Evolutionary conservation across 441 rosid genomes (phyloP).

Genomic region (Arabidopsis lyrata): DNA sequence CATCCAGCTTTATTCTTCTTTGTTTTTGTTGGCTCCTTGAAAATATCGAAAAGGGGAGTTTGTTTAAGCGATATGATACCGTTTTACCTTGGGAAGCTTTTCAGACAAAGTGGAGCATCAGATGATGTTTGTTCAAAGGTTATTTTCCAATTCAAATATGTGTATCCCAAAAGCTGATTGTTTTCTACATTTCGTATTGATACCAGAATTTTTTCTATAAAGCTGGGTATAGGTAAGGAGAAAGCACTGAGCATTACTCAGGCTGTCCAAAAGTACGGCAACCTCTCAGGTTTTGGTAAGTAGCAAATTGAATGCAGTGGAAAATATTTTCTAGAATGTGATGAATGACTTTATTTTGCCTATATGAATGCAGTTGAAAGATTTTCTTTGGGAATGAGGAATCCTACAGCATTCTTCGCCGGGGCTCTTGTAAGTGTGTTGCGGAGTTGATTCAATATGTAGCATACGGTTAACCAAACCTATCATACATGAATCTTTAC

Average conservation of each 20-base stretch:
- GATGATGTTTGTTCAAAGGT: constrained; percentile 78
- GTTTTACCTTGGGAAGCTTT: constrained; percentile 83
- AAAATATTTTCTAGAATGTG: constrained; percentile 4
- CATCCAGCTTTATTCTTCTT: constrained; percentile 1
- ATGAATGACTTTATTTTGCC: background rate
- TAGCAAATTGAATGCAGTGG: constrained; percentile 12
- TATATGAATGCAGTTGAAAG: constrained; percentile 69
- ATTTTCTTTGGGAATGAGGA: constrained; percentile 81
- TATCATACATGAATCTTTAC: constrained; percentile 14
- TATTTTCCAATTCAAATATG: background rate
- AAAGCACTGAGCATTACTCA: constrained; percentile 60
- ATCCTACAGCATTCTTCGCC: constrained; percentile 85
- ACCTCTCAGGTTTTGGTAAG: constrained; percentile 85
- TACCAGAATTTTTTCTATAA: constrained; percentile 25
- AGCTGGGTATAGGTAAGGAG: constrained; percentile 83
- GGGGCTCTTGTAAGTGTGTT: constrained; percentile 69
- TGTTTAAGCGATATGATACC: constrained; percentile 94
- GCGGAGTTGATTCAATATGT: background rate
- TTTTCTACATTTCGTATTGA: constrained; percentile 1
- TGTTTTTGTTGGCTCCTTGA: constrained; percentile 13
- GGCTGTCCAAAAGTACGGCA: constrained; percentile 71
- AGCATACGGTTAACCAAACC: background rate
- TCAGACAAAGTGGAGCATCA: constrained; percentile 70
- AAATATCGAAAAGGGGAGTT: constrained; percentile 68
- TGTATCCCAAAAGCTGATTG: constrained; percentile 16